Evolutionary conservation across 1,139 yeast genomes (phyloP).

Genomic region (Yamadazyma diospyri): DNA sequence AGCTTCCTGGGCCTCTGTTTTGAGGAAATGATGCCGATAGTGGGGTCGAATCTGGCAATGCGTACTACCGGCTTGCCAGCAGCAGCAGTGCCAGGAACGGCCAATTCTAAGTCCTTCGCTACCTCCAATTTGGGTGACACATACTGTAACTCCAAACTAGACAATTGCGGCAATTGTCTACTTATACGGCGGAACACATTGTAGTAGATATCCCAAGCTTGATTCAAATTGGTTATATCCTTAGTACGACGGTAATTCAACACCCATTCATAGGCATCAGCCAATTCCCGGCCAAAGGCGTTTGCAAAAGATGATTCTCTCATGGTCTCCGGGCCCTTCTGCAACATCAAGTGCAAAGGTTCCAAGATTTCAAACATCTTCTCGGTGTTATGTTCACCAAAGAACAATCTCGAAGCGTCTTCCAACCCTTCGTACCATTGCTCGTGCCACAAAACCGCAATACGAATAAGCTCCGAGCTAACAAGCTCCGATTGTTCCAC

Average conservation of each 20-base stretch:
- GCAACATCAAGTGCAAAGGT: slow-evolving; percentile 80
- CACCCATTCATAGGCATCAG: slow-evolving; percentile 94
- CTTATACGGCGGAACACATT: slow-evolving; percentile 89
- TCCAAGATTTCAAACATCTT: slow-evolving; percentile 91
- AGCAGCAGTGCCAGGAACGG: slow-evolving; percentile 89
- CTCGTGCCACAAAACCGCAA: slow-evolving; percentile 96
- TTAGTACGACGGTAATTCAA: slow-evolving; percentile 78
- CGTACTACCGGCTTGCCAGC: slow-evolving; percentile 79
- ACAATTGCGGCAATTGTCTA: slow-evolving; percentile 83
- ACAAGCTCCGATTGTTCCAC: slow-evolving; percentile 94
- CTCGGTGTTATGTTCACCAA: slow-evolving; percentile 92
- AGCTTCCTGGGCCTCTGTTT: slow-evolving; percentile 93
- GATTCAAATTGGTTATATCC: slow-evolving; percentile 85
- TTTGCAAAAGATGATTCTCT: slow-evolving; percentile 92
- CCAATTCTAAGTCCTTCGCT: slow-evolving; percentile 78
- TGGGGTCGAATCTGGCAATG: slow-evolving; percentile 75
- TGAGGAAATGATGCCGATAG: slow-evolving; percentile 84
- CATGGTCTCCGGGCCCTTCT: slow-evolving; percentile 87
- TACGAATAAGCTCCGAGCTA: slow-evolving; percentile 89
- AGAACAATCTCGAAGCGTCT: slow-evolving; percentile 90
- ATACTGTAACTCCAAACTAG: slow-evolving; percentile 83
- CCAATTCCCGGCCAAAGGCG: slow-evolving; percentile 88
- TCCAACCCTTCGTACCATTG: slow-evolving; percentile 98
- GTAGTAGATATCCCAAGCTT: slow-evolving; percentile 97
- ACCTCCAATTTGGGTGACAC: slow-evolving; percentile 87